A percentile compares a stretch with the other conserved stretches of the same genome.
Evolutionary conservation across 2,329 filamentous ascomycete species (phyloP).

Genomic region (Huntiella decipiens): DNA sequence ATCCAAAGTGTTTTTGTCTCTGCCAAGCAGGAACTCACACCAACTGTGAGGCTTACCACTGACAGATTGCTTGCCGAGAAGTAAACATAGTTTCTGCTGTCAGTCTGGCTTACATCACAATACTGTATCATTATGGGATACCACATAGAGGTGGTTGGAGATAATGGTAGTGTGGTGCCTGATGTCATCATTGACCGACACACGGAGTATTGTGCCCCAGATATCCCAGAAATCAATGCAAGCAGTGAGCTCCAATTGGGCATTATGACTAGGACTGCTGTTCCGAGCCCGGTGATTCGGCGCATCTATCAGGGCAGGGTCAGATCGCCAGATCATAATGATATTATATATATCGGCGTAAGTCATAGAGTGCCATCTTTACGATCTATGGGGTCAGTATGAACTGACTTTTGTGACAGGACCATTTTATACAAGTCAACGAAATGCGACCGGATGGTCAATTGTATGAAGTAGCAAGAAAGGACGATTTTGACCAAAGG

Average conservation of each 20-base stretch:
- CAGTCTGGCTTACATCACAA: no score
- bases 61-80: no score
- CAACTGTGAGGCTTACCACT: no score
- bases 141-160: no score
- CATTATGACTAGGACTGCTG: conserved; percentile 58
- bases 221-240: no score
- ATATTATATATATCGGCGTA: conserved; percentile 73
- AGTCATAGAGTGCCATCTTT: conserved; percentile 17
- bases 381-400: not conserved
- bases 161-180: no score
- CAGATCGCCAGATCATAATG: conserved; percentile 49
- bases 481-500: conserved; percentile 56
- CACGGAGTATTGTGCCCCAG: no score
- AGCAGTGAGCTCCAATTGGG: conserved; percentile 28
- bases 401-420: conserved; percentile 23
- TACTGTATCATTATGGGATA: no score
- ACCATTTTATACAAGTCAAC: conserved; percentile 63
- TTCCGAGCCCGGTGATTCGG: conserved; percentile 56
- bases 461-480: conserved; percentile 57
- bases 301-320: conserved; percentile 67
- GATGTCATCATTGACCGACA: no score
- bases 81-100: no score
- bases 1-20: no score
- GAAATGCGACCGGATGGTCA: conserved; percentile 52
- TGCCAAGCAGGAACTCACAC: no score